These are phyloP conservation scores for Aureobasidium sp. DNA, from an alignment of 2,329 filamentous ascomycete species.

Conservation along the genomic window DNA sequence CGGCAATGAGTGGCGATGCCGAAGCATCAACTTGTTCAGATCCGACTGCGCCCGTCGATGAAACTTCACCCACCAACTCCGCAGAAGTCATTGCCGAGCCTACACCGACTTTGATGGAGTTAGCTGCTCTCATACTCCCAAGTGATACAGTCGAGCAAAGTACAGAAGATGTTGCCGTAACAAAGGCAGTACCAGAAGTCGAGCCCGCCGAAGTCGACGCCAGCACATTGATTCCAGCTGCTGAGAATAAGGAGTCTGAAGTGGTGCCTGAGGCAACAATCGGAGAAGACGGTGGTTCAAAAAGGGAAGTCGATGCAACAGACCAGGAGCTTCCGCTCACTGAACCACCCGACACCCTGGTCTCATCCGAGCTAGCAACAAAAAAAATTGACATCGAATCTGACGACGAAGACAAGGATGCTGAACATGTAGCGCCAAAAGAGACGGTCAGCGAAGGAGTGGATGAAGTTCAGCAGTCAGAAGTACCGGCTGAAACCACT, in stretches of 20 bases:
- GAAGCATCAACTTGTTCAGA: neutral
- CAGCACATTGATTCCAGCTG: no score
- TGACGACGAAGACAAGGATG: neutral
- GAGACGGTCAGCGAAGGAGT: neutral
- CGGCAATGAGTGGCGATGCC: neutral
- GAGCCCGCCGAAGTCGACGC: neutral
- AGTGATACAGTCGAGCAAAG: neutral
- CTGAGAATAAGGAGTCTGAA: no score
- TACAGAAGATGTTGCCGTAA: no score
- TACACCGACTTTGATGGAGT: neutral
- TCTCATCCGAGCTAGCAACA: neutral
- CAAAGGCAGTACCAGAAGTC: no score
- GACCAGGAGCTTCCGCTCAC: neutral
- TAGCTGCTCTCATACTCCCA: neutral
- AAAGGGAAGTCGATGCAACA: no score
- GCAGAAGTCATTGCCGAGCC: neutral
- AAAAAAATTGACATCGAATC: accelerated
- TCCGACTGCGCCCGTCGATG: neutral
- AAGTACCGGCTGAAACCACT: neutral
- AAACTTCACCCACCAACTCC: neutral
- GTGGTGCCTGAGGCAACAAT: neutral
- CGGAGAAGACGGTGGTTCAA: neutral
- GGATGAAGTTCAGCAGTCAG: neutral
- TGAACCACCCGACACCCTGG: neutral
- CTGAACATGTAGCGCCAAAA: neutral